Evolutionary conservation across 352 stramenopile species (phyloP), one percentile per base, ranked within the genome.

Genomic region (Phytopythium kandeliae): DNA sequence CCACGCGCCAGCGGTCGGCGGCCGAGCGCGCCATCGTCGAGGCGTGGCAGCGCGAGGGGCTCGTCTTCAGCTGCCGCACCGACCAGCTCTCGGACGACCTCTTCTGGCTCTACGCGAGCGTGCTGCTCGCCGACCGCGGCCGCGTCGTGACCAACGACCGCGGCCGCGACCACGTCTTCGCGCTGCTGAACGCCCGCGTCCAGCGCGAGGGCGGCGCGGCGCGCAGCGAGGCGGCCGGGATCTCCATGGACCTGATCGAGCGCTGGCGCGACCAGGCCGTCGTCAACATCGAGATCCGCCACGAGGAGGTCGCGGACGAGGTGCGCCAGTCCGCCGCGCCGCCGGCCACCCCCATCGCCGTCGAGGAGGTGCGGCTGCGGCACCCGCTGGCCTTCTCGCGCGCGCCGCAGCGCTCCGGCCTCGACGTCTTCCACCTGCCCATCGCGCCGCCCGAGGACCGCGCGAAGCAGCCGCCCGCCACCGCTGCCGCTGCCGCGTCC

Each of bases 141-240:
- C 70, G 96, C 35, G 82, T 97, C 8, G 74, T 99, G 7, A 98
- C 93, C 3, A 99, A 99, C 67, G 96, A 99, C 67, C 92, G 98
- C 71, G 98, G 98, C 63, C 78, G 96, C 37, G 97, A 99, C 75
- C 97, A 99, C 78, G 74, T 90, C 7, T 77, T 76, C 37, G 71
- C 74, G 48, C 48, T 92, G 35, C 63, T 86, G 12, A 76, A 80
- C 53, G 65, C 65, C 50, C 15, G 60, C 48, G 24, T 58, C 53
- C 24, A 66, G 45, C 59, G 37, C 42, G 40, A 31, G 10, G 16
- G n/a, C n/a, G n/a, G n/a, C 17, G 22, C 40, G 48, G n/a, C 28
- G 28, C 28, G 28, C 28, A 5, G 15, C 16, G 48, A 31, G 28
- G n/a, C 28, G 5, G 48, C 67, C 11, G 57, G 53, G 24, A 76